A percentile compares a stretch with the other conserved stretches of the same genome.
Conservation (phyloP, 495 filamentous ascomycete species). For the Aspergillus sparsus region DNA sequence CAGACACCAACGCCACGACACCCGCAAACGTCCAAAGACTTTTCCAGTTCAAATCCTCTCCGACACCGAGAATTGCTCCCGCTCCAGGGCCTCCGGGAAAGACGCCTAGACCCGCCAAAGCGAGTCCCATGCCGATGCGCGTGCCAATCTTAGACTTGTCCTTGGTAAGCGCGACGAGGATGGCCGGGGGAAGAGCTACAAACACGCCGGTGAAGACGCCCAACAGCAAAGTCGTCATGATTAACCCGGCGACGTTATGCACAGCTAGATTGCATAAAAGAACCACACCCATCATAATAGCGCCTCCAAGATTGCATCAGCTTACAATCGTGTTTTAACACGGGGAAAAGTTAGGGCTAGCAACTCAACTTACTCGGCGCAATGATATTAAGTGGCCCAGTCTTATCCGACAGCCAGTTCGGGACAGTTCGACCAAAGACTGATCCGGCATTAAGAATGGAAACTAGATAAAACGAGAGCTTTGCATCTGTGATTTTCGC, state of each 20-base stretch:
- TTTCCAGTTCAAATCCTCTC: background rate
- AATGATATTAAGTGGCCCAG: background rate
- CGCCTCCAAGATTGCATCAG: background rate
- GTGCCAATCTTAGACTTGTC: constrained; percentile 34
- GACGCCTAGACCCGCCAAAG: constrained; percentile 29
- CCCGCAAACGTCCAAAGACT: background rate
- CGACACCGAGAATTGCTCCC: constrained; percentile 25
- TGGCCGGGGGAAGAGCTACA: constrained; percentile 21
- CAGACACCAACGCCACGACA: background rate
- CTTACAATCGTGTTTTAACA: background rate
- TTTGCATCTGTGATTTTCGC: constrained; percentile 15
- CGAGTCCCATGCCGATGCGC: constrained; percentile 38
- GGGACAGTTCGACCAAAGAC: constrained; percentile 29
- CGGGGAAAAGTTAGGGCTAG: background rate
- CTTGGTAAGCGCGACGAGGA: constrained; percentile 21
- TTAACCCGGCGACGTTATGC: constrained; percentile 28
- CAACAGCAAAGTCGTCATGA: constrained; percentile 39
- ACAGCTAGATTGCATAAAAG: constrained; percentile 17
- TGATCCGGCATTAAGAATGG: constrained; percentile 32
- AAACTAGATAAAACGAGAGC: constrained; percentile 27
- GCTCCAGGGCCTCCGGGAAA: constrained; percentile 42
- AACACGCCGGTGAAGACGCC: constrained; percentile 42
- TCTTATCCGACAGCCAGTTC: constrained; percentile 28
- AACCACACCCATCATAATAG: constrained; percentile 3
- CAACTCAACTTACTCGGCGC: background rate